Evolutionary conservation across 2,329 filamentous ascomycete genomes (phyloP).

Genomic region (Rhynchosporium agropyri): DNA sequence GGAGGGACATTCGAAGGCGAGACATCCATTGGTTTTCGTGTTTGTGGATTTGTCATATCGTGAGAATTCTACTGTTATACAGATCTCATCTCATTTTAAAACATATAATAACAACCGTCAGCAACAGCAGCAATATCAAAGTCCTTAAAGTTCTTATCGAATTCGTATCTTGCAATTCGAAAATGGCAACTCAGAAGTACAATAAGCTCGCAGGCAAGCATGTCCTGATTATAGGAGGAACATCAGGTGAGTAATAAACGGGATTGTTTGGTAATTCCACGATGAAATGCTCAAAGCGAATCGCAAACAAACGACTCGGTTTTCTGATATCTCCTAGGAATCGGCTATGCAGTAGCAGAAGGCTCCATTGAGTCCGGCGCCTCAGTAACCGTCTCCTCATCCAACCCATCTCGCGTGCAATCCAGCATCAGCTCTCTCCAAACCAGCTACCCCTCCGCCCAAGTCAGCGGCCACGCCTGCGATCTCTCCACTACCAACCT

Average conservation of each 20-base stretch:
- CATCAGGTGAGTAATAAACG: conserved; percentile 28
- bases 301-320: too few relatives aligned
- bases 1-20: too few relatives aligned
- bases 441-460: conserved; percentile 20
- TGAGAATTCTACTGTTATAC: too few relatives aligned
- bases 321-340: conserved; percentile 20
- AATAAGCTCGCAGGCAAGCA: conserved; percentile 37
- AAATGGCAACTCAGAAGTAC: conserved; percentile 30
- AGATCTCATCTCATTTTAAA: too few relatives aligned
- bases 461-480: conserved; percentile 29
- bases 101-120: too few relatives aligned
- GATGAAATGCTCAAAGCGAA: too few relatives aligned
- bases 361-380: conserved; percentile 34
- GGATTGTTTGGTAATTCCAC: too few relatives aligned
- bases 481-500: conserved; percentile 30
- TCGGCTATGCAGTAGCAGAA: conserved; percentile 38
- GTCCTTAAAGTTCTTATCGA: not conserved
- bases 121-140: too few relatives aligned
- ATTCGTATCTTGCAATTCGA: not conserved
- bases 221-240: conserved; percentile 38
- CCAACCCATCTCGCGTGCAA: conserved; percentile 19
- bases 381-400: conserved; percentile 35
- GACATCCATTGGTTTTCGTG: too few relatives aligned
- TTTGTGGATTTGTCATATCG: too few relatives aligned
- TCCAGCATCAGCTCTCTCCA: conserved; percentile 25